Conservation (phyloP, 208 protist genomes). For the Leishmania lainsoni region DNA sequence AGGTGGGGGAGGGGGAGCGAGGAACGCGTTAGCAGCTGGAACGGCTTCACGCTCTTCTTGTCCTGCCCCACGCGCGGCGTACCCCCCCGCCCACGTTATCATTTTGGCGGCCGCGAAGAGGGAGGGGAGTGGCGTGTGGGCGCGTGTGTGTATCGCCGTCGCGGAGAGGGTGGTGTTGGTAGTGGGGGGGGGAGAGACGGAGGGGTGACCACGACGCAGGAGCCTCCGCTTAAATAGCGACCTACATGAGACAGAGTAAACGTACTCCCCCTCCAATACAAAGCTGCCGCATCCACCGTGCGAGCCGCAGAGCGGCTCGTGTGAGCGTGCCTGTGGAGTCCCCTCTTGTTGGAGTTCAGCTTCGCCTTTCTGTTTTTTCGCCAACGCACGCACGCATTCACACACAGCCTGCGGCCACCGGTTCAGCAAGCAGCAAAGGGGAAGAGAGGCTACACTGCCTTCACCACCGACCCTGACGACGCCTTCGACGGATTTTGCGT, state of each 20-base stretch:
- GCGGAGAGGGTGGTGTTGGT: too few species aligned
- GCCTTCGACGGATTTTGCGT: neutral
- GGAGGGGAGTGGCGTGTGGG: neutral
- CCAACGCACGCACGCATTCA: neutral
- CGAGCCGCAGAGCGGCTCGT: too few species aligned
- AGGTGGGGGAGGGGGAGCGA: neutral
- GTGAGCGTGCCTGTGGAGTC: too few species aligned
- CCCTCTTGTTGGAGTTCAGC: neutral
- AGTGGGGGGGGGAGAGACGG: too few species aligned
- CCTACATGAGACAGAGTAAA: too few species aligned
- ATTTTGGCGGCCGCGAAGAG: neutral
- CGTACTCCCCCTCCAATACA: too few species aligned
- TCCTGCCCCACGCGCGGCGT: neutral
- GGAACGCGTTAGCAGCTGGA: neutral
- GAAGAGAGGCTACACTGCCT: neutral
- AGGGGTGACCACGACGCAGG: too few species aligned
- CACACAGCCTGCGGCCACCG: neutral
- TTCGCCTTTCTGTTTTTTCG: neutral
- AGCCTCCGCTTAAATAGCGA: too few species aligned
- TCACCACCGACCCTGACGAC: neutral
- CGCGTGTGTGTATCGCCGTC: too few species aligned
- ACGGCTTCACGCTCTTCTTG: neutral
- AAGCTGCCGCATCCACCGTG: too few species aligned
- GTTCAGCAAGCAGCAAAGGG: neutral
- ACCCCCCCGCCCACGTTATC: neutral